Evolutionary conservation across 208 protist genomes (phyloP).

Genomic region (Hexamita inflata): DNA sequence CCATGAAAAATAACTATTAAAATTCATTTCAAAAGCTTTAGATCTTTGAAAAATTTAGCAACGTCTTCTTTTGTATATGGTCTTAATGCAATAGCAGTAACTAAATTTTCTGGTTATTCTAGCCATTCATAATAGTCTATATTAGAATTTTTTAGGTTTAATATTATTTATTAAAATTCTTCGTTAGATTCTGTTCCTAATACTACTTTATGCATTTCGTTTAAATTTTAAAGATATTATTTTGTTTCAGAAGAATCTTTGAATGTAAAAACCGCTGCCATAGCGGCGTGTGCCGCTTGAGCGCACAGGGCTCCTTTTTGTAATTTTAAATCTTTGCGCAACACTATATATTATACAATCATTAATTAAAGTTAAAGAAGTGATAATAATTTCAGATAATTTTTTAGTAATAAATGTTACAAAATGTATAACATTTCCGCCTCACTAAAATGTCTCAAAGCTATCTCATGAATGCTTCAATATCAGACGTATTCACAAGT

Average conservation of each 20-base stretch:
- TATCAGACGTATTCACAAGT: no score
- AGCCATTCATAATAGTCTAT: background rate
- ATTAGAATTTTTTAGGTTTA: background rate
- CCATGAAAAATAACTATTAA: no score
- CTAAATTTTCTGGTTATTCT: conserved; percentile 8
- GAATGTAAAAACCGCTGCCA: conserved; percentile 4
- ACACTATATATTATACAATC: conserved; percentile 1
- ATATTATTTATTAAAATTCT: background rate
- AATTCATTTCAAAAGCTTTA: conserved; percentile 9
- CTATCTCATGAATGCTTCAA: no score
- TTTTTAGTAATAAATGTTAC: no score
- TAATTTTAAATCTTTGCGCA: background rate
- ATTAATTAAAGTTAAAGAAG: no score
- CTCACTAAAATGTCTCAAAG: no score
- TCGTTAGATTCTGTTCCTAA: background rate
- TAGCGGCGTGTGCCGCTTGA: conserved; percentile 2
- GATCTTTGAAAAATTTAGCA: background rate
- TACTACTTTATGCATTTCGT: background rate
- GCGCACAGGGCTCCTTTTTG: background rate
- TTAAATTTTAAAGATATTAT: background rate
- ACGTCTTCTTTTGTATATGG: conserved; percentile 2
- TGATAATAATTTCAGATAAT: no score
- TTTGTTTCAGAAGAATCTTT: background rate
- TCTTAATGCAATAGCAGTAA: conserved; percentile 6
- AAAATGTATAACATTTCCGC: no score